Base-by-base conservation (phyloP, 306 rosid genomes). In the Acmispon strigosus region DNA sequence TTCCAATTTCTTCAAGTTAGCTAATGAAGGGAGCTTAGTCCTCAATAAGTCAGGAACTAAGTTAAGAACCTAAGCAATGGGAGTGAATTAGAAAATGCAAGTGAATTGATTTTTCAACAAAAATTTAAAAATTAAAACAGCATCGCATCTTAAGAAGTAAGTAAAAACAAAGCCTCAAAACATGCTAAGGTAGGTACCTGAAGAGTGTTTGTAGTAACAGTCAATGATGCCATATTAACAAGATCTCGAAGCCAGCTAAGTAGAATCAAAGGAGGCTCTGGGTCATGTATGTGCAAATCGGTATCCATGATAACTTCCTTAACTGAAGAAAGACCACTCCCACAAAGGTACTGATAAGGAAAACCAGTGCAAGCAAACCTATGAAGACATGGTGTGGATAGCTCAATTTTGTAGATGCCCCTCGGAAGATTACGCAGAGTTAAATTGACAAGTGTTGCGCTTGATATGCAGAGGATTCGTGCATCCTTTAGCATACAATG, bases 1-100 rank as follows among this genome's bases (percentile, higher is more conserved):
- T 60, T 50, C 49, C 29, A 72, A 24, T 1, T 32, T 60, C 69
- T 61, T 37, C 62, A 72, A 61, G 43, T 72, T 61, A 50, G 52
- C 16, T 41, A 72, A 22, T 17, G 52, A 61, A n/a, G 77, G 70
- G 39, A 72, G 61, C 45, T 45, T 58, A 20, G 18, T 7, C 22
- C 18, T 47, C 69, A 60, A 22, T 24, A 72, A 19, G 2, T 5
- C 68, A 18, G 69, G 69, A 72, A 60, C 34, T 49, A 60, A 51
- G 49, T 7, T 69, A 7, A 76, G 76, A 76, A 76, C 37, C 81
- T 69, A 41, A 27, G 45, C 7, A 58, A 68, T 0, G 13, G 37
- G 44, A 10, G 12, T 5, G 19, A 57, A 67, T 57, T 20, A 34
- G 7, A 12, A 3, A 48, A 7, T 15, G 45, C 13, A 48, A 20